Conservation (phyloP, 331 rosid genomes). For the Malus hybrid region DNA sequence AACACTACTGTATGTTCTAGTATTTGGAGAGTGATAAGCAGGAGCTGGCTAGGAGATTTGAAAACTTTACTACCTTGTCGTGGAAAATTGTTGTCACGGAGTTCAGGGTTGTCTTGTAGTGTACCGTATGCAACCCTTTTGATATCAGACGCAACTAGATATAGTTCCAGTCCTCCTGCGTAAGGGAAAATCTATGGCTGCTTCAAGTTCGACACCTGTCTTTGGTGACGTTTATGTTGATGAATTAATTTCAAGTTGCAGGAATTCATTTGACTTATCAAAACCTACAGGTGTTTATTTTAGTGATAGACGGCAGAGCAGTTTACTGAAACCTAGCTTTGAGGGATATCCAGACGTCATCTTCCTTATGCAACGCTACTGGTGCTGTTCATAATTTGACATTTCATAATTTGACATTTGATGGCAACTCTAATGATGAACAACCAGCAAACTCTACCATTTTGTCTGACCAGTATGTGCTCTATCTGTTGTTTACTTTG, state of each 20-base stretch:
- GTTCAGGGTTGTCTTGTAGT: slow-evolving; percentile 25
- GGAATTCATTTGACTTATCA: slow-evolving; percentile 31
- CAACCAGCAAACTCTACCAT: slow-evolving; percentile 32
- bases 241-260: slow-evolving; percentile 37
- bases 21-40: slow-evolving; percentile 27
- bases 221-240: slow-evolving; percentile 60
- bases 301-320: slow-evolving; percentile 29
- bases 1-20: slow-evolving; percentile 38
- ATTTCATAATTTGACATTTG: slow-evolving; percentile 48
- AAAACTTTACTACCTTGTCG: slow-evolving; percentile 19
- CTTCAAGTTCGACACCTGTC: slow-evolving; percentile 58
- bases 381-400: slow-evolving; percentile 59
- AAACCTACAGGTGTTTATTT: slow-evolving; percentile 49
- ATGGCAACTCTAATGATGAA: slow-evolving; percentile 45
- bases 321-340: slow-evolving; percentile 34
- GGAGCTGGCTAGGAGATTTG: slow-evolving; percentile 16
- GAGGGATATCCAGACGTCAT: slow-evolving; percentile 23
- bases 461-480: slow-evolving; percentile 47
- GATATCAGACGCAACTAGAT: slow-evolving; percentile 3
- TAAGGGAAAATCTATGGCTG: slow-evolving; percentile 51
- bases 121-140: slow-evolving; percentile 28
- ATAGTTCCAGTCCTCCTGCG: slow-evolving; percentile 8
- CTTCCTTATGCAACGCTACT: slow-evolving; percentile 39
- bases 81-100: slow-evolving; percentile 25
- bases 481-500: not conserved